Conservation (phyloP, 2,329 filamentous ascomycete genomes). For the Diaporthe sp. region DNA sequence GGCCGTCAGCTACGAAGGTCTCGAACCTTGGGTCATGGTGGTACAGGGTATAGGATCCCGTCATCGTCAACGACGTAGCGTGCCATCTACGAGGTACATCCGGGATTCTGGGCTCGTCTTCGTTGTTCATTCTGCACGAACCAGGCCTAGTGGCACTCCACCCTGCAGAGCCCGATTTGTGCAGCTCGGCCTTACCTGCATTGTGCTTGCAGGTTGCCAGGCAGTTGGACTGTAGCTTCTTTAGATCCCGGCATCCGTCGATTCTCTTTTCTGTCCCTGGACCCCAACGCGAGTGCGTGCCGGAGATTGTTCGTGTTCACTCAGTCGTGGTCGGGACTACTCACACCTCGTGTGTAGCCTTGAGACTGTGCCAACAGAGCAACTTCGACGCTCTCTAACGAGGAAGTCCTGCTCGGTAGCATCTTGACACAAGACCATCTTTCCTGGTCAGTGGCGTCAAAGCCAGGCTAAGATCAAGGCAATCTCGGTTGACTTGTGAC, state of each 20-base stretch:
- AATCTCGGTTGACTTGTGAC: slow-evolving; percentile 23
- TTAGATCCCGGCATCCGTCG: slow-evolving; percentile 12
- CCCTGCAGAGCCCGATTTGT: slow-evolving; percentile 15
- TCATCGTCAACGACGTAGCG: slow-evolving; percentile 21
- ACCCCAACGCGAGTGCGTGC: not conserved
- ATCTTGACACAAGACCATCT: slow-evolving; percentile 18
- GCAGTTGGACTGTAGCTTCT: slow-evolving; percentile 7
- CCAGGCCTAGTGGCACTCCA: slow-evolving; percentile 31
- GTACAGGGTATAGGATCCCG: slow-evolving; percentile 12
- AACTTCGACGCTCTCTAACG: not conserved
- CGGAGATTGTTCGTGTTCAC: slow-evolving; percentile 8
- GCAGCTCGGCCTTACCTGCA: slow-evolving; percentile 22
- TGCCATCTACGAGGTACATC: slow-evolving; percentile 5
- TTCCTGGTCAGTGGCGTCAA: slow-evolving; percentile 21
- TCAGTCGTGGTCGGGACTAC: not conserved
- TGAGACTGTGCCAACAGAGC: slow-evolving; percentile 8
- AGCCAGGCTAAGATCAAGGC: slow-evolving; percentile 11
- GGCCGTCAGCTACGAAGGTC: slow-evolving; percentile 12
- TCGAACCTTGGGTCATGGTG: slow-evolving; percentile 13
- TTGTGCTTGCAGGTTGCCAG: slow-evolving; percentile 31
- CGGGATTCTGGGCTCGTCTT: slow-evolving; percentile 19
- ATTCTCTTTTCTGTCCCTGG: slow-evolving; percentile 21
- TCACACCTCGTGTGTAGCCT: slow-evolving; percentile 4
- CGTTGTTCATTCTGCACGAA: slow-evolving; percentile 26
- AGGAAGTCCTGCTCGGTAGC: slow-evolving; percentile 9